Evolutionary conservation across 306 rosid species (phyloP), one percentile per base, ranked within the genome.

Genomic region (Quercus mongolica): DNA sequence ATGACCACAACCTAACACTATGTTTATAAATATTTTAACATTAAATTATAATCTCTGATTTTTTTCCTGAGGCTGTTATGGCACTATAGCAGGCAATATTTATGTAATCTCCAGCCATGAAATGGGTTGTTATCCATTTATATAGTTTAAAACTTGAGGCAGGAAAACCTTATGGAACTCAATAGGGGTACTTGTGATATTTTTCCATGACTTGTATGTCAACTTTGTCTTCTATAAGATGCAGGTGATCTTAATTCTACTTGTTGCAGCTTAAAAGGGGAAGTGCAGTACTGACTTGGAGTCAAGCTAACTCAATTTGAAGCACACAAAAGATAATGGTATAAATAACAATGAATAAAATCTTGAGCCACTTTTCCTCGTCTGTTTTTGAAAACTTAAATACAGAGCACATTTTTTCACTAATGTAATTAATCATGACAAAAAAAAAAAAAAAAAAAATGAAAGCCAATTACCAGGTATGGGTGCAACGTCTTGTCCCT

Each of bases 401-500:
- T 33, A 18, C 41, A 13, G 5, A 8, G 14, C 49, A 18, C 19
- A 65, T 1, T 30, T 30, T 15, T 20, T 41, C 11, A 31, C 6
- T 33, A 33, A 3, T 2, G 31, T 17, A 65, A 30, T 33, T 8
- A 65, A 4, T 65, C 23, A 31, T 11, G 71, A 2, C 23, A 0
- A 31, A 31, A 17, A 17, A 2, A 65, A 31, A 46, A 65, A 31
- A 46, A 12, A 11, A 46, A 13, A 49, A 49, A 17, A 13, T 7
- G 46, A 31, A 65, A 31, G 12, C 11, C 13, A 83, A 49, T 82
- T 35, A 82, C 90, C 87, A 6, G 92, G 92, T 21, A 86, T 89
- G 21, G 92, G 92, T 3, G 76, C 88, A 54, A 84, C 82, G 70
- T 82, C 90, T 54, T 86, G 76, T 35, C 88, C 90, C 73, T 80